Conservation (phyloP, 371 early-diverging fungal species). For the Circinella umbellata region DNA sequence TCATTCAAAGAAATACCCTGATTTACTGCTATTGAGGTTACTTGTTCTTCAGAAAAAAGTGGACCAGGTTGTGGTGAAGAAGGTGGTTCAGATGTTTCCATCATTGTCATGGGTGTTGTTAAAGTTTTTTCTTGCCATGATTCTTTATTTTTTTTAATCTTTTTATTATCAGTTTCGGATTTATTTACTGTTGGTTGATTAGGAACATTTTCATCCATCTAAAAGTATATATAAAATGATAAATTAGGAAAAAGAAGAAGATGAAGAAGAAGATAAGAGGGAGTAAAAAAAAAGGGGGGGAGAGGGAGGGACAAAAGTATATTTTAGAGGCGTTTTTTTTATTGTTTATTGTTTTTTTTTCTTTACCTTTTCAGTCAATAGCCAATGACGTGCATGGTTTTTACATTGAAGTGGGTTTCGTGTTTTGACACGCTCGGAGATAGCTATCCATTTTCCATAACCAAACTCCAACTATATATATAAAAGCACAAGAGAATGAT, state of each 20-base stretch:
- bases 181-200: slow-evolving; percentile 1
- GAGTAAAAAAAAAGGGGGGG: background rate
- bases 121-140: background rate
- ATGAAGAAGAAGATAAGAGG: background rate
- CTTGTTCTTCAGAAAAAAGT: background rate
- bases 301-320: too few relatives aligned
- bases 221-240: background rate
- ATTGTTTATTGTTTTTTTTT: too few relatives aligned
- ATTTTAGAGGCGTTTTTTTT: too few relatives aligned
- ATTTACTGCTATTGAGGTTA: too few relatives aligned
- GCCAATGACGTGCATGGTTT: slow-evolving; percentile 69
- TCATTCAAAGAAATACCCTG: too few relatives aligned
- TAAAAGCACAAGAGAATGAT: too few relatives aligned
- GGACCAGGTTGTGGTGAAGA: slow-evolving; percentile 2
- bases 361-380: slow-evolving; percentile 50
- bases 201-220: background rate
- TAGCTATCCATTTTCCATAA: slow-evolving; percentile 69
- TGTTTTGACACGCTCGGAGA: slow-evolving; percentile 59
- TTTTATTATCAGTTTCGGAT: background rate
- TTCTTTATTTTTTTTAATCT: background rate
- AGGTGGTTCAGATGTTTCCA: background rate
- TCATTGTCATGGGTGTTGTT: background rate
- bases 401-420: slow-evolving; percentile 71
- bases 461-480: slow-evolving; percentile 52
- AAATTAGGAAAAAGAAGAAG: background rate